These are phyloP conservation scores for Sphaerobolus stellatus DNA, from an alignment of 1,284 basidiomycete genomes.

Conservation along the genomic window DNA sequence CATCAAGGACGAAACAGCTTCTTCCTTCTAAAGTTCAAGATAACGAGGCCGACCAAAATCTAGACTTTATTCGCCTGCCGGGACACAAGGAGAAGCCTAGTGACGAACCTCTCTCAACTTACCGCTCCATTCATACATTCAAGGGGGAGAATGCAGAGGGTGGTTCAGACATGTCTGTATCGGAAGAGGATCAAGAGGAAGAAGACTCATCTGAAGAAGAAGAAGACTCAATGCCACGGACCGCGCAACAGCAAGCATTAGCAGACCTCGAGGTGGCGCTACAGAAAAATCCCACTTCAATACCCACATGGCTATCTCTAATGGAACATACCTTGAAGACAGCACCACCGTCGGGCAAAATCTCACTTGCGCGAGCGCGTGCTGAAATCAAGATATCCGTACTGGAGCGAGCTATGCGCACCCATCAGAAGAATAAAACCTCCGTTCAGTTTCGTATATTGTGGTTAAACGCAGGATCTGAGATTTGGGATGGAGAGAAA, in stretches of 20 bases:
- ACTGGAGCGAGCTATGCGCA: slow-evolving; percentile 60
- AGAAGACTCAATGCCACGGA: slow-evolving; percentile 38
- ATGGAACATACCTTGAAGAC: slow-evolving; percentile 59
- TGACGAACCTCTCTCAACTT: slow-evolving; percentile 38
- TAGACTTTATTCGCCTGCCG: slow-evolving; percentile 63
- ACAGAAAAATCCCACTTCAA: slow-evolving; percentile 47
- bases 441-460: slow-evolving; percentile 57
- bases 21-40: slow-evolving; percentile 34
- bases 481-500: slow-evolving; percentile 61
- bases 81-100: slow-evolving; percentile 32
- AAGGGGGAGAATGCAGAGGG: slow-evolving; percentile 39
- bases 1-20: slow-evolving; percentile 49
- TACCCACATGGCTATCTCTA: slow-evolving; percentile 64
- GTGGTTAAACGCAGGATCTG: slow-evolving; percentile 68
- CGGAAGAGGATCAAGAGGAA: slow-evolving; percentile 21
- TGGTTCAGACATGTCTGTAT: slow-evolving; percentile 41
- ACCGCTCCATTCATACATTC: slow-evolving; percentile 48
- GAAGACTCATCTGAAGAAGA: slow-evolving; percentile 29
- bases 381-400: slow-evolving; percentile 71
- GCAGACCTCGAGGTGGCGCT: slow-evolving; percentile 59
- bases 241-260: slow-evolving; percentile 57
- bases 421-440: slow-evolving; percentile 48
- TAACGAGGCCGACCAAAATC: slow-evolving; percentile 56
- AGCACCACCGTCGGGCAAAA: slow-evolving; percentile 60
- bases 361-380: slow-evolving; percentile 54